Evolutionary conservation across 495 filamentous ascomycete species (phyloP).

Genomic region (Podospora didyma): DNA sequence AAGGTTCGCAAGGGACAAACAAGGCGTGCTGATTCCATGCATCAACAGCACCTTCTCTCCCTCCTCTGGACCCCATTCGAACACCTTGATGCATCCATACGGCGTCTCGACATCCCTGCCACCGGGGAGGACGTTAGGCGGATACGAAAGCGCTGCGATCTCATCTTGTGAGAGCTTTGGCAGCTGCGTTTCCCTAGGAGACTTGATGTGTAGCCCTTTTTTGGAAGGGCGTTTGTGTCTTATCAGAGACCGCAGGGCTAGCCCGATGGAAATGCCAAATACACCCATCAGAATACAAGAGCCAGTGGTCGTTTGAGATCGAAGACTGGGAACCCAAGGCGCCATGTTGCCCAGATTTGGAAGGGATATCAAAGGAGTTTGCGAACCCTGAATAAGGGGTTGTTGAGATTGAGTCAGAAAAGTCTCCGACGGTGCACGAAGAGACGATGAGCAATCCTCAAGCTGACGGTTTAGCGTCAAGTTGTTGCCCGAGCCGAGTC

Average conservation of each 20-base stretch:
- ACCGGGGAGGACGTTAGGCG: constrained; percentile 70
- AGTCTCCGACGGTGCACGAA: background rate
- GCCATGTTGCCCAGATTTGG: constrained; percentile 1
- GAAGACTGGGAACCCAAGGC: constrained; percentile 7
- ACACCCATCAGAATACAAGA: constrained; percentile 19
- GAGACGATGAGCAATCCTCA: background rate
- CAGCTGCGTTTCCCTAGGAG: constrained; percentile 22
- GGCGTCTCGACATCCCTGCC: constrained; percentile 68
- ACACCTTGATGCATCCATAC: constrained; percentile 69
- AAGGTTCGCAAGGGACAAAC: constrained; percentile 59
- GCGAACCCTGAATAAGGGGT: background rate
- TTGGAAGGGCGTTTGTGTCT: background rate
- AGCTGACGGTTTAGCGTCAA: background rate
- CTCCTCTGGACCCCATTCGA: constrained; percentile 74
- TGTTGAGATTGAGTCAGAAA: too few species aligned
- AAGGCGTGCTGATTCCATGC: constrained; percentile 78
- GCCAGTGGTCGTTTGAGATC: constrained; percentile 4
- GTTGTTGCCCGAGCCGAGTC: background rate
- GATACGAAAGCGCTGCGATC: constrained; percentile 52
- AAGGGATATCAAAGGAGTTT: background rate
- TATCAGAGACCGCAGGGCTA: constrained; percentile 8
- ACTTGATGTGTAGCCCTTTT: constrained; percentile 11
- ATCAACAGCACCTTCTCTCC: constrained; percentile 72
- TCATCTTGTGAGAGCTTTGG: constrained; percentile 17
- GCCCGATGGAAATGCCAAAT: constrained; percentile 14